These are phyloP conservation scores for Quercus robur DNA, from an alignment of 306 rosid genomes.

Conservation along the genomic window DNA sequence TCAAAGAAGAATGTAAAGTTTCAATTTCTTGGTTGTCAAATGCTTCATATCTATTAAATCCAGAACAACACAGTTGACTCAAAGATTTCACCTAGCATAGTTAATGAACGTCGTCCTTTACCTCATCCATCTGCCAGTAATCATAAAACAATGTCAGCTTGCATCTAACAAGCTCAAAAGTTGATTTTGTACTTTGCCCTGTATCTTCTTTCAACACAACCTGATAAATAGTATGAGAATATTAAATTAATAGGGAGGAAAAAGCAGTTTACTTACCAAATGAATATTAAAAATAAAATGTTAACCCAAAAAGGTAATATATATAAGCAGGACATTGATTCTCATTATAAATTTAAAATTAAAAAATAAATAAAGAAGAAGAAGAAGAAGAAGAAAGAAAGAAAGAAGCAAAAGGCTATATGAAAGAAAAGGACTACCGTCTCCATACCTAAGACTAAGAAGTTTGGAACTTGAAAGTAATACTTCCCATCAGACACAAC, in stretches of 20 bases:
- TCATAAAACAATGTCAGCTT: conserved; percentile 75
- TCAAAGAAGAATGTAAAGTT: not conserved
- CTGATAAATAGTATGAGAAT: conserved; percentile 35
- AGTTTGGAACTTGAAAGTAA: not conserved
- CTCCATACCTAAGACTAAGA: not conserved
- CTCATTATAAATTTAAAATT: not conserved
- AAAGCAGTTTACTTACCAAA: not conserved
- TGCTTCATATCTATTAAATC: not conserved
- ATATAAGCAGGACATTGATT: not conserved
- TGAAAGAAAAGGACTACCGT: not conserved
- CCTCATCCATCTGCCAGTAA: conserved; percentile 97
- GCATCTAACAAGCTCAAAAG: conserved; percentile 85
- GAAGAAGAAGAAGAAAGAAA: no score
- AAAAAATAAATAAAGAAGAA: not conserved
- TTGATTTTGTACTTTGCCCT: conserved; percentile 30
- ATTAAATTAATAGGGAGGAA: not conserved
- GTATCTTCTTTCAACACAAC: conserved; percentile 53
- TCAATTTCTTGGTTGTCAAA: not conserved
- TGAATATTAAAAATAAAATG: not conserved
- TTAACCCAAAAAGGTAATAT: not conserved
- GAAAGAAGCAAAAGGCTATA: not conserved
- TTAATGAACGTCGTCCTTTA: conserved; percentile 30
- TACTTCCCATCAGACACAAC: not conserved
- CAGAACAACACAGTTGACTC: not conserved
- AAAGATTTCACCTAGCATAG: conserved; percentile 12